Evolutionary conservation across 1,284 basidiomycete species (phyloP).

Genomic region (Rhodotorula sp.): DNA sequence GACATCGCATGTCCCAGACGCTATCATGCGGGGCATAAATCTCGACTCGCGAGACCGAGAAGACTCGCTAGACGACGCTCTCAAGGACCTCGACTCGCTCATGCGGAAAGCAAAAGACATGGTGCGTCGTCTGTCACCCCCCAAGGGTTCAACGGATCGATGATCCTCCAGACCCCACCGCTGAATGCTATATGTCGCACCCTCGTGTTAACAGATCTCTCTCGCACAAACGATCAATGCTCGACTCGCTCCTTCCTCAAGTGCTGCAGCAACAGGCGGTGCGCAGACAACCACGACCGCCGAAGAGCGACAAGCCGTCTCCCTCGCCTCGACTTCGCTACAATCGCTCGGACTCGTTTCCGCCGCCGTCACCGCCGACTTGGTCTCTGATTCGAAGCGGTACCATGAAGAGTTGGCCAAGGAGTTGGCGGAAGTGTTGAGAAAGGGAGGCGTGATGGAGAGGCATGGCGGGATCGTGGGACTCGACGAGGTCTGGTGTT

Average conservation of each 20-base stretch:
- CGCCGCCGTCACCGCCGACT: slow-evolving; percentile 80
- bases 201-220: slow-evolving; percentile 50
- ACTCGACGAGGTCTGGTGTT: slow-evolving; percentile 93
- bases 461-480: slow-evolving; percentile 66
- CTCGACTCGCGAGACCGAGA: slow-evolving; percentile 64
- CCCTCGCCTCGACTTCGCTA: slow-evolving; percentile 81
- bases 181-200: background rate
- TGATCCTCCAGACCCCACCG: slow-evolving; percentile 1
- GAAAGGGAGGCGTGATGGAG: slow-evolving; percentile 16
- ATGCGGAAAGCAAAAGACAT: slow-evolving; percentile 92
- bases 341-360: slow-evolving; percentile 73
- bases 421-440: slow-evolving; percentile 75
- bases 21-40: slow-evolving; percentile 71
- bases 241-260: slow-evolving; percentile 31
- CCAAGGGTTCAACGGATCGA: no score
- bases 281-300: slow-evolving; percentile 32
- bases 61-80: slow-evolving; percentile 70
- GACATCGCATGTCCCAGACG: slow-evolving; percentile 59
- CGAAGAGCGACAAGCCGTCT: slow-evolving; percentile 63
- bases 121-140: slow-evolving; percentile 61
- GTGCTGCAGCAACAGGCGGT: slow-evolving; percentile 24
- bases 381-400: slow-evolving; percentile 75
- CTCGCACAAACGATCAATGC: slow-evolving; percentile 83
- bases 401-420: slow-evolving; percentile 80
- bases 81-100: slow-evolving; percentile 84